These are phyloP conservation scores for Candida manassasensis DNA, from an alignment of 805 yeast genomes.

Conservation along the genomic window DNA sequence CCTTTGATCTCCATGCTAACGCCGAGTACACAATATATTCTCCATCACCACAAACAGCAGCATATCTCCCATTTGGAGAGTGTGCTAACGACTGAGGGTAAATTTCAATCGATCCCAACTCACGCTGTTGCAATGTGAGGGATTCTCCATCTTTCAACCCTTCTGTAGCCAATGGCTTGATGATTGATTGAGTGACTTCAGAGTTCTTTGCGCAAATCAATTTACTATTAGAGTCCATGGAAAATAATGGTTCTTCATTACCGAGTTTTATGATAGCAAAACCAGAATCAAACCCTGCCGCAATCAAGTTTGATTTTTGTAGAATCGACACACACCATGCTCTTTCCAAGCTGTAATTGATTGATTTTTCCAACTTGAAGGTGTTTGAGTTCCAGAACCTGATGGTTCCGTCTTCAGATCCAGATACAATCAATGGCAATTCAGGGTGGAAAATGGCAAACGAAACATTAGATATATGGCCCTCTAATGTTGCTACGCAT, in stretches of 20 bases:
- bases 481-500: slow-evolving; percentile 89
- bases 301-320: slow-evolving; percentile 68
- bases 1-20: slow-evolving; percentile 95
- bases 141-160: slow-evolving; percentile 76
- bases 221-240: slow-evolving; percentile 92
- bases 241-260: slow-evolving; percentile 87
- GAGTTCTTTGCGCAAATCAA: slow-evolving; percentile 87
- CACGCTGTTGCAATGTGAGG: slow-evolving; percentile 75
- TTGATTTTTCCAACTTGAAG: slow-evolving; percentile 86
- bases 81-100: slow-evolving; percentile 84
- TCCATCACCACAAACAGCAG: slow-evolving; percentile 96
- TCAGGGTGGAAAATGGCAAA: slow-evolving; percentile 99
- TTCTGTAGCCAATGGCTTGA: slow-evolving; percentile 60
- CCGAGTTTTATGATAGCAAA: slow-evolving; percentile 85
- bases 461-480: slow-evolving; percentile 90
- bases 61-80: slow-evolving; percentile 97
- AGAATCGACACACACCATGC: slow-evolving; percentile 91
- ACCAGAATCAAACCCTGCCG: slow-evolving; percentile 95
- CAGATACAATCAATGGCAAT: slow-evolving; percentile 88
- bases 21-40: slow-evolving; percentile 96
- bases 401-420: slow-evolving; percentile 93
- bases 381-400: slow-evolving; percentile 95
- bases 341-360: slow-evolving; percentile 89
- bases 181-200: slow-evolving; percentile 79
- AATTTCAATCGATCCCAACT: slow-evolving; percentile 89